phyloP scores from a whole-genome alignment of 2,329 filamentous ascomycete genomes.

The Pseudocercospora vitis region DNA sequence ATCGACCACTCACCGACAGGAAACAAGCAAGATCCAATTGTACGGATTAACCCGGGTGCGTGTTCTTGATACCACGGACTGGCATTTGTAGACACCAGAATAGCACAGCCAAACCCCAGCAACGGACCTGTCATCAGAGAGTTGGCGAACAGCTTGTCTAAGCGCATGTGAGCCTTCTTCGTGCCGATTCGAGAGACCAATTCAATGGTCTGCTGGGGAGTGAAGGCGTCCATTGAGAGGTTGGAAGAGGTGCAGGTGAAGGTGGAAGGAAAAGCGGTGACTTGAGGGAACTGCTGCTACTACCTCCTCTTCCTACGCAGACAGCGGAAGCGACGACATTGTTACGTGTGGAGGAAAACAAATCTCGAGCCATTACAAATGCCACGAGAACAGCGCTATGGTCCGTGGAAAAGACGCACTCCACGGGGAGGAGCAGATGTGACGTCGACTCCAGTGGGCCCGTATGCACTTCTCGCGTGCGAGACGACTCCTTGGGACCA shows the following conservation, averaged over 20 bases:
- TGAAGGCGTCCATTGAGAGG: conserved; percentile 19
- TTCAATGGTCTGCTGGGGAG: conserved; percentile 48
- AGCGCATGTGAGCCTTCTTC: conserved; percentile 54
- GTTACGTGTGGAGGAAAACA: background rate
- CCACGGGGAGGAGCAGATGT: background rate
- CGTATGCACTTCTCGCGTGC: background rate
- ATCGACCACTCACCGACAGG: conserved; percentile 25
- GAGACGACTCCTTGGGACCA: too few relatives aligned
- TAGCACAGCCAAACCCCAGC: conserved; percentile 53
- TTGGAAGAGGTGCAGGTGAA: background rate
- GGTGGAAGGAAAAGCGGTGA: too few relatives aligned
- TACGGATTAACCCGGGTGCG: conserved; percentile 36
- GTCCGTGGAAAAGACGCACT: background rate
- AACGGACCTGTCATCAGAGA: conserved; percentile 53
- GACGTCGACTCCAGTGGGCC: background rate
- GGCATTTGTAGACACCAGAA: conserved; percentile 38
- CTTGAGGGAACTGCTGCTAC: too few relatives aligned
- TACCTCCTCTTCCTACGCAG: background rate
- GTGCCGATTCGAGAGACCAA: conserved; percentile 52
- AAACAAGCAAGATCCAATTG: conserved; percentile 35
- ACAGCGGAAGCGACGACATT: background rate
- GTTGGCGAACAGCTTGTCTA: conserved; percentile 55
- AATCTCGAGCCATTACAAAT: background rate
- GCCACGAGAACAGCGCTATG: background rate
- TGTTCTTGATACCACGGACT: conserved; percentile 36